Evolutionary conservation across 768 basidiomycete genomes (phyloP).

Genomic region (Boletus coccyginus): DNA sequence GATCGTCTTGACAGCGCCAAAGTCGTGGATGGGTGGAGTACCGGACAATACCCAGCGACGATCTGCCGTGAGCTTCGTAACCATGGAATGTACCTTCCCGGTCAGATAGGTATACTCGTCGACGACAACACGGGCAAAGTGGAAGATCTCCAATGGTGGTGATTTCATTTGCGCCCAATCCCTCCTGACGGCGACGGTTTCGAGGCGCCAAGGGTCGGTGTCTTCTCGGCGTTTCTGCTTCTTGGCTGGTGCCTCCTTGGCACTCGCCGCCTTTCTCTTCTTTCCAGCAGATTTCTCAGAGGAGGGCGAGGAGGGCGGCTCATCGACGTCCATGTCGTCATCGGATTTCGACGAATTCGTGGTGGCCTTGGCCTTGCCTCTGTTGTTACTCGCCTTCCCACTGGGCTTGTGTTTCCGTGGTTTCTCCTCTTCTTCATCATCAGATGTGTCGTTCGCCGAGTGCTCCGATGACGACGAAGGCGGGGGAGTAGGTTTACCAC

Average conservation of each 20-base stretch:
- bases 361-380: slow-evolving; percentile 22
- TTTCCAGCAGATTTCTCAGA: slow-evolving; percentile 38
- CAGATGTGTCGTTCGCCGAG: slow-evolving; percentile 21
- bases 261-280: slow-evolving; percentile 41
- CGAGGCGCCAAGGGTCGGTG: slow-evolving; percentile 78
- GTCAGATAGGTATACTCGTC: slow-evolving; percentile 95
- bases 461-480: slow-evolving; percentile 34
- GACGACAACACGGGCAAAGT: slow-evolving; percentile 83
- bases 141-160: slow-evolving; percentile 90
- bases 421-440: slow-evolving; percentile 29
- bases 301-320: slow-evolving; percentile 35
- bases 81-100: slow-evolving; percentile 72
- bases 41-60: slow-evolving; percentile 96
- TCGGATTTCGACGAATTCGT: slow-evolving; percentile 36
- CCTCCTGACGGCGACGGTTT: slow-evolving; percentile 52
- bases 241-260: slow-evolving; percentile 41
- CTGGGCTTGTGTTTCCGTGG: slow-evolving; percentile 30
- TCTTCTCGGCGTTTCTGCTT: slow-evolving; percentile 61
- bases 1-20: slow-evolving; percentile 87
- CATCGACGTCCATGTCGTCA: slow-evolving; percentile 61
- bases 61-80: slow-evolving; percentile 73
- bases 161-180: slow-evolving; percentile 80
- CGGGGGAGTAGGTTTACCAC: slow-evolving; percentile 26
- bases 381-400: slow-evolving; percentile 19
- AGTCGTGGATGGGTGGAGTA: slow-evolving; percentile 90